phyloP scores from a whole-genome alignment of 768 basidiomycete genomes.

The Lactarius vividus region DNA sequence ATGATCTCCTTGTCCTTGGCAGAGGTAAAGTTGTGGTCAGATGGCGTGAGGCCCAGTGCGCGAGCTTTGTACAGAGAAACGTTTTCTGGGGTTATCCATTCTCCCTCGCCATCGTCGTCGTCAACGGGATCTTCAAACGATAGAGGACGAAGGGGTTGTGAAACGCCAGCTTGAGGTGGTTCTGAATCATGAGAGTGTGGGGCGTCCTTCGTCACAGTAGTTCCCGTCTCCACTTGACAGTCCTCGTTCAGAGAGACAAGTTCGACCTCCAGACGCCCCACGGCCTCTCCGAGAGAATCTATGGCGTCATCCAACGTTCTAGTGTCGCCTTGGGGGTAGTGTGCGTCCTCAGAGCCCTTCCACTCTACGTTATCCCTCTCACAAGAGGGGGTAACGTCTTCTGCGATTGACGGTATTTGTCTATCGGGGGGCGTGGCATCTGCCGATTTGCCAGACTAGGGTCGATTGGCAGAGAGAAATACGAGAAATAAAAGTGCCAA shows the following conservation, averaged over 20 bases:
- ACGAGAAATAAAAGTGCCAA: slow-evolving; percentile 12
- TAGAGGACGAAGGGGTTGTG: slow-evolving; percentile 31
- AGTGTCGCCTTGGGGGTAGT: background rate
- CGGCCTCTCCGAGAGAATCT: slow-evolving; percentile 5
- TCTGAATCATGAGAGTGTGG: slow-evolving; percentile 17
- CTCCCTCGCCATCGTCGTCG: slow-evolving; percentile 81
- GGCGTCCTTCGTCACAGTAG: background rate
- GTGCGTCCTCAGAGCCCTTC: background rate
- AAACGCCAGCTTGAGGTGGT: slow-evolving; percentile 24
- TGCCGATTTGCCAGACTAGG: slow-evolving; percentile 9
- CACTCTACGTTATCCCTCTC: background rate
- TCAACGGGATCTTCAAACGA: slow-evolving; percentile 76
- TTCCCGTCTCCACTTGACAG: background rate
- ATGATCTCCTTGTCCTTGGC: slow-evolving; percentile 43
- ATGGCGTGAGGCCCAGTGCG: slow-evolving; percentile 78
- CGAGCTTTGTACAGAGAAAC: slow-evolving; percentile 82
- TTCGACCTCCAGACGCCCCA: slow-evolving; percentile 15
- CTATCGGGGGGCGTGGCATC: background rate
- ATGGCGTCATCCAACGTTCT: slow-evolving; percentile 26
- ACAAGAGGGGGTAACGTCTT: background rate
- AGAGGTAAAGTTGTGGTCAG: slow-evolving; percentile 38
- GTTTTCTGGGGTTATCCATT: slow-evolving; percentile 96
- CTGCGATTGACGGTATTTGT: background rate
- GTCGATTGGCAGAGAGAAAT: background rate
- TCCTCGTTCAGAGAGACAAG: slow-evolving; percentile 15